A percentile compares a stretch with the other conserved stretches of the same genome.
Evolutionary conservation across 2,329 filamentous ascomycete genomes (phyloP).

Genomic region (Lachnellula subtilissima): DNA sequence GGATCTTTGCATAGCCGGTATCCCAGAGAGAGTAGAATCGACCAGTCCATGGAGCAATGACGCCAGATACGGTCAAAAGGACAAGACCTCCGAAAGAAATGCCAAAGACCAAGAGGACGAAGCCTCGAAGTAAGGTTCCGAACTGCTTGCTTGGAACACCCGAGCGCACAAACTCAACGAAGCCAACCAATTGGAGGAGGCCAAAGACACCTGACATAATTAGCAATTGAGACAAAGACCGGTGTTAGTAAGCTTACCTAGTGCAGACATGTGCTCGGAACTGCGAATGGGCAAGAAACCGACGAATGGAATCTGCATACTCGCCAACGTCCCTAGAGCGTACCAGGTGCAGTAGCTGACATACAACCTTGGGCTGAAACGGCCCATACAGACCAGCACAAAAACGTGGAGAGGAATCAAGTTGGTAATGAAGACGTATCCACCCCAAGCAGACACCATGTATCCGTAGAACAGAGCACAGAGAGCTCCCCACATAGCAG

Average conservation of each 20-base stretch:
- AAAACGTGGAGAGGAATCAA: conserved; percentile 91
- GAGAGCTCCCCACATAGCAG: conserved; percentile 91
- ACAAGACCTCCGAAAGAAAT: conserved; percentile 72
- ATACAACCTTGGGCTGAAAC: conserved; percentile 90
- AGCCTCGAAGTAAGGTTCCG: conserved; percentile 76
- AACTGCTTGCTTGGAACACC: conserved; percentile 91
- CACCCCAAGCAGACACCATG: conserved; percentile 99
- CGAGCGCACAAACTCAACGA: conserved; percentile 85
- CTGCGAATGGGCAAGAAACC: conserved; percentile 94
- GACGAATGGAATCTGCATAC: conserved; percentile 99
- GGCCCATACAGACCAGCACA: conserved; percentile 91
- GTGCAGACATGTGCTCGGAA: conserved; percentile 96
- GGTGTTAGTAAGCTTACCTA: conserved; percentile 56
- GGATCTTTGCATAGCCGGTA: conserved; percentile 96
- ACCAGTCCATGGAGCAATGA: conserved; percentile 95
- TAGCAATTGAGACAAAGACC: conserved; percentile 6
- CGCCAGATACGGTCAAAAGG: conserved; percentile 79
- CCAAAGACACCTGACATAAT: conserved; percentile 74
- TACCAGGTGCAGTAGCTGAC: conserved; percentile 99
- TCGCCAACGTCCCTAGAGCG: conserved; percentile 87
- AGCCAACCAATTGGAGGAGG: conserved; percentile 86
- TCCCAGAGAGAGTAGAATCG: conserved; percentile 99
- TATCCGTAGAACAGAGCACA: conserved; percentile 98
- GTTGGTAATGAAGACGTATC: conserved; percentile 99
- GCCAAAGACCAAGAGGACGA: conserved; percentile 70